Base-by-base conservation (phyloP, 1,284 basidiomycete genomes). In the Leccinum pachyderme region DNA sequence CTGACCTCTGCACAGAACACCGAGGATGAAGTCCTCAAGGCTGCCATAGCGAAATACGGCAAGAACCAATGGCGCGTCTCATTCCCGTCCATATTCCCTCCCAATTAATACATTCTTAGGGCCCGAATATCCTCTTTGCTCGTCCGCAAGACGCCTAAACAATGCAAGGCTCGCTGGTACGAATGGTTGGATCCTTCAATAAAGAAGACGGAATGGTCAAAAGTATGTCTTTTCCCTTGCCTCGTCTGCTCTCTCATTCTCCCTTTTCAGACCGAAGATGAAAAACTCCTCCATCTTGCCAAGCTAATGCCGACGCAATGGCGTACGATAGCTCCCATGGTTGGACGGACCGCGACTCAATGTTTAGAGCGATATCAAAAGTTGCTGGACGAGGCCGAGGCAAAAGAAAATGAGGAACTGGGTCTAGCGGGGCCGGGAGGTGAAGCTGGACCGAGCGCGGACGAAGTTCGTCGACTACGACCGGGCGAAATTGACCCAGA, bases 301-400 rank as follows among this genome's bases (percentile, higher is more conserved):
- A 99, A 98, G 75, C 81, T 99, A 52, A 99, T 99, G 95, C 97
- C 97, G 0, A 99, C 97, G 0, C 97, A 99, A 80, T 99, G 97
- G 97, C 89, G 97, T 24, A 98, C 97, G 27, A 98, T 99, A 67
- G 96, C 97, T 7, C 97, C 97, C 49, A 96, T 98, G 61, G 97
- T 99, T 52, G 97, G 97, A 25, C 84, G 97, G n/a, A 99, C 97
- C 0, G 97, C 97, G 1, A 98, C 93, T 0, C 97, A 99, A 69
- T 99, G 97, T 77, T 77, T 99, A 43, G 97, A 99, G 72, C 87
- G 97, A 29, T 99, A 99, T 73, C 97, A 99, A 73, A 97, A 95
- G 72, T 81, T 99, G 3, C 77, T 99, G 47, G 97, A 99, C 71
- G 95, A 99, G 70, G 97, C 96, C 4, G 97, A 98, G 73, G 87